Evolutionary conservation across 176 grass and related monocot genomes (phyloP), one percentile per base, ranked within the genome.

Genomic region (Tillandsia leiboldiana): DNA sequence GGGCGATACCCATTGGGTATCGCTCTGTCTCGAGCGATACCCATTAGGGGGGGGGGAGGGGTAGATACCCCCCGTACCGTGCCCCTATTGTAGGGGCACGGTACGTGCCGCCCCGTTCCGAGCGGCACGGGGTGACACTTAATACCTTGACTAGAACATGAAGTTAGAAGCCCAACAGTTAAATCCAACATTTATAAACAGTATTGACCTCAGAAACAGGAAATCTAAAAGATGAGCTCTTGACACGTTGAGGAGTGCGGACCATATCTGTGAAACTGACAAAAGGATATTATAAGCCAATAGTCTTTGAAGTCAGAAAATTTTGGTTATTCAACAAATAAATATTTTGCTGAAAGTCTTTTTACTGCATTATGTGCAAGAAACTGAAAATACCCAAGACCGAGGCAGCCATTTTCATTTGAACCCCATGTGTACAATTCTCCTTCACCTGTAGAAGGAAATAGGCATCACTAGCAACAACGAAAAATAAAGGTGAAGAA

Each of bases 331-430:
- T 20, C 54, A 59, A 15, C 1, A 17, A 59, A 42, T 42, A 14
- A 59, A 9, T 59, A 15, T 59, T 22, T 20, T 17, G 54, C 6
- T 59, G 7, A 59, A 59, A 15, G 6, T 59, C 54, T 18, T 17
- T 17, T 59, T 59, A 15, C 20, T 20, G 54, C 20, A 17, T 59
- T 18, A 17, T 14, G 14, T 17, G 12, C 54, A 59, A 18, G 12
- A 59, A 29, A 70, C 57, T 69, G 67, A 67, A 71, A 78, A 65
- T 90, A 97, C 93, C 93, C 93, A 78, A 92, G 84, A 71, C 93
- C 93, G 83, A 97, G 86, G 77, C 89, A 97, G 33, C 93, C 89
- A 79, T 97, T 97, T 86, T 97, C 93, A 81, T 97, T 97, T 77
- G 89, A 85, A 77, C 93, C 93, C 93, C 93, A 97, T 51, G 89